These are phyloP conservation scores for Rosa hybrid DNA, from an alignment of 331 rosid genomes.

Conservation along the genomic window DNA sequence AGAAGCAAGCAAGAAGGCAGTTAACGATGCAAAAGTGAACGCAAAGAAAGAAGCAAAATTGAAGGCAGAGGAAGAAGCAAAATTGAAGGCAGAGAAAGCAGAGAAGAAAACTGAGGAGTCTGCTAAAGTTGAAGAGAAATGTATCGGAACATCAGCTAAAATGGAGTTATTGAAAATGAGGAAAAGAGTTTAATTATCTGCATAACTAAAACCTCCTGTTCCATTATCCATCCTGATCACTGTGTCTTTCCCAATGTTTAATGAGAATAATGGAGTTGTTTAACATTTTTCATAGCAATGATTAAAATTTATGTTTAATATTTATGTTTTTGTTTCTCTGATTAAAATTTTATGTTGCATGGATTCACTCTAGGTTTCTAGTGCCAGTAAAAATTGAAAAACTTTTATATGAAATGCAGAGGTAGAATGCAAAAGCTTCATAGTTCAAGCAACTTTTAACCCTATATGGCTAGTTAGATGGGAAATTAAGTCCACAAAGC, in stretches of 20 bases:
- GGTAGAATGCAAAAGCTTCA: background rate
- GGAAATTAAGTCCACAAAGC: background rate
- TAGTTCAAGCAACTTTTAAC: background rate
- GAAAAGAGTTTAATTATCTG: background rate
- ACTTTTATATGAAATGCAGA: background rate
- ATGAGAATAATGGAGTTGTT: background rate
- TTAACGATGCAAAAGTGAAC: background rate
- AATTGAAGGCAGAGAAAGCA: background rate
- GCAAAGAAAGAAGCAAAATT: background rate
- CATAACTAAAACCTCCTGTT: background rate
- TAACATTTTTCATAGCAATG: background rate
- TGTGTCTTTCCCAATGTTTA: background rate
- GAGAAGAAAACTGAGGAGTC: background rate
- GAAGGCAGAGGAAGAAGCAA: background rate
- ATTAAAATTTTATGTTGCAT: background rate
- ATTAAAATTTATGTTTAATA: too few relatives aligned
- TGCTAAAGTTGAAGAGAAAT: background rate
- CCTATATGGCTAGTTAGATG: background rate
- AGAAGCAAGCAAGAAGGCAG: conserved; percentile 1
- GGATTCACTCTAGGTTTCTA: background rate
- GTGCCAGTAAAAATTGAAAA: background rate
- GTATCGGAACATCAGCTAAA: background rate
- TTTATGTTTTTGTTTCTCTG: background rate
- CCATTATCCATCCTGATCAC: background rate
- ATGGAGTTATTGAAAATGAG: background rate